Base-by-base conservation (phyloP, 768 basidiomycete species). In the Lentinula aciculospora region DNA sequence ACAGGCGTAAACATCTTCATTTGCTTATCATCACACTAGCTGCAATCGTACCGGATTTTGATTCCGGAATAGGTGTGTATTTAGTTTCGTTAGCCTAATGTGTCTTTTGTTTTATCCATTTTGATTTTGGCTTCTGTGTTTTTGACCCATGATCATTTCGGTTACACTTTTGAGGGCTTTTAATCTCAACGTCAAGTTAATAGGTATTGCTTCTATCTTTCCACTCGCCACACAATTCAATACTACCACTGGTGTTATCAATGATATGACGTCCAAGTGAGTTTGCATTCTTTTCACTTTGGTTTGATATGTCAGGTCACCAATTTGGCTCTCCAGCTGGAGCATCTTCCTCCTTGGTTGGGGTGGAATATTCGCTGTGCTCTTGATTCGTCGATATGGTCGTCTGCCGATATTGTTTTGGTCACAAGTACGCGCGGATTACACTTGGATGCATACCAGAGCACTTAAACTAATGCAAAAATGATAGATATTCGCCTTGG, bases 361-460 rank as follows among this genome's bases (percentile, higher is more conserved):
- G 76, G 83, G 85, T 40, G 81, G 82, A 19, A 58, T 85, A n/a
- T 73, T 81, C 60, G 79, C 79, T n/a, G 83, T 86, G 5, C 82
- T 86, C 72, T 66, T 86, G 31, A 82, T 87, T 67, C 75, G 85
- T 32, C 79, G 83, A 17, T 78, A 70, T 55, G 87, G 87, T 6
- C 80, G 87, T 44, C 75, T 89, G 1, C 85, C 86, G 0, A 72
- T 88, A 12, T 67, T 89, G 34, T 88, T 87, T 70, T 89, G 86
- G 86, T 83, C 84, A 0, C 86, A 88, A 70, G 81, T 81, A 56
- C 23, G 72, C 60, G 19, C 17, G 45, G 29, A n/a, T 37, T 40
- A 2, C 15, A 19, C n/a, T 29, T 9, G 29, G 29, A 25, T 49
- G n/a, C n/a, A n/a, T n/a, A n/a, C 17, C 12, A 28, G 25, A 13